These are phyloP conservation scores for Globisporangium nodosum DNA, from an alignment of 352 stramenopile genomes.

Conservation along the genomic window DNA sequence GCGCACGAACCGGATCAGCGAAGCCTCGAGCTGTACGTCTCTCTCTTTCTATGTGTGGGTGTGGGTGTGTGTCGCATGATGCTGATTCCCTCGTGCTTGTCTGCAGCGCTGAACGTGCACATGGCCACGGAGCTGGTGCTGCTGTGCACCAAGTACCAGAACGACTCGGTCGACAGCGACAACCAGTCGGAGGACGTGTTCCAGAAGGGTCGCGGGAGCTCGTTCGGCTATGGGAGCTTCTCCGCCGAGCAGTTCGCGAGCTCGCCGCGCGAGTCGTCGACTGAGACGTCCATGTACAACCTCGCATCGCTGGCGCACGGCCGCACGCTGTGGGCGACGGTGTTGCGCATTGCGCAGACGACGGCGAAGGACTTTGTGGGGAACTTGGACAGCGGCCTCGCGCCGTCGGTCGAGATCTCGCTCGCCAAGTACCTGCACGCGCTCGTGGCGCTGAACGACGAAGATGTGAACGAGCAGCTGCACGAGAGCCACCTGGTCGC, in stretches of 20 bases:
- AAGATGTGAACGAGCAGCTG: slow-evolving; percentile 52
- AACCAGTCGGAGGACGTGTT: slow-evolving; percentile 25
- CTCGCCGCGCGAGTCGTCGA: slow-evolving; percentile 47
- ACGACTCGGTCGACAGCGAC: slow-evolving; percentile 31
- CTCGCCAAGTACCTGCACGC: slow-evolving; percentile 78
- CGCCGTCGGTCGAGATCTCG: slow-evolving; percentile 75
- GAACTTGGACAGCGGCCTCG: slow-evolving; percentile 60
- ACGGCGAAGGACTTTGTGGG: slow-evolving; percentile 44
- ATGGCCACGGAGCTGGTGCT: slow-evolving; percentile 62
- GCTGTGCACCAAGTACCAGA: slow-evolving; percentile 57
- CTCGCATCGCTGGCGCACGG: slow-evolving; percentile 51
- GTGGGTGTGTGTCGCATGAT: background rate
- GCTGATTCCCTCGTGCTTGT: background rate
- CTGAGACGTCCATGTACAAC: slow-evolving; percentile 80
- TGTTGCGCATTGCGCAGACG: slow-evolving; percentile 36
- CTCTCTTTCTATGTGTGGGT: background rate
- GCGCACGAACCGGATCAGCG: slow-evolving; percentile 31
- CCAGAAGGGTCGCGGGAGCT: slow-evolving; percentile 24
- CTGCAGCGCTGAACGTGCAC: slow-evolving; percentile 58
- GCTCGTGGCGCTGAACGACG: slow-evolving; percentile 67
- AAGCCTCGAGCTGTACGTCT: slow-evolving; percentile 49
- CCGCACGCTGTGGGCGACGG: slow-evolving; percentile 50
- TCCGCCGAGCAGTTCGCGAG: slow-evolving; percentile 52
- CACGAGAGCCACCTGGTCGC: slow-evolving; percentile 54
- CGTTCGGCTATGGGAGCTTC: slow-evolving; percentile 48